These are phyloP conservation scores for Wallacemonas sp. DNA, from an alignment of 208 protist species.

Conservation along the genomic window DNA sequence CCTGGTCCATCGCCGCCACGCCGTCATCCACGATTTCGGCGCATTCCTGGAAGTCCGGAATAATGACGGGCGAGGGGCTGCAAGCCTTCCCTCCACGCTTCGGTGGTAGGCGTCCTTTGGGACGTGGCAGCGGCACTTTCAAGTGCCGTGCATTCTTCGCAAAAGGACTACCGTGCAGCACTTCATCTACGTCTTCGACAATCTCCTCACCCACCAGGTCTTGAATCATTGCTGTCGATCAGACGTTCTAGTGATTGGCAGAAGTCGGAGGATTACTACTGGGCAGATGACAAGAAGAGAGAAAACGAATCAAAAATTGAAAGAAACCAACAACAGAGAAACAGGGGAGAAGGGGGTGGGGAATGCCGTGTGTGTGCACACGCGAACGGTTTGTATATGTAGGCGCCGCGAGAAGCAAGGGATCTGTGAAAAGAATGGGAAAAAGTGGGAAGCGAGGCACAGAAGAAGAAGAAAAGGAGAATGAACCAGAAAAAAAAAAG, in stretches of 20 bases:
- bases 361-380: no score
- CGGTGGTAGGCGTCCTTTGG: slow-evolving; percentile 21
- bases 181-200: slow-evolving; percentile 39
- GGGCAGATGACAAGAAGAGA: background rate
- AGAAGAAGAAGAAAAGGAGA: slow-evolving; percentile 1
- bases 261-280: no score
- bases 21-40: slow-evolving; percentile 22
- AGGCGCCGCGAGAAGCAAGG: background rate
- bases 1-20: background rate
- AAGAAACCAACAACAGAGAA: background rate
- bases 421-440: background rate
- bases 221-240: slow-evolving; percentile 14
- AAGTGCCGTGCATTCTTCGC: slow-evolving; percentile 9
- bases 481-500: no score
- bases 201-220: slow-evolving; percentile 35
- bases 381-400: background rate
- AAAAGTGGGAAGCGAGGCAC: background rate
- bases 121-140: slow-evolving; percentile 1
- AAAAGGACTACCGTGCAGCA: slow-evolving; percentile 30
- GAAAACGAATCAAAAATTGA: slow-evolving; percentile 5
- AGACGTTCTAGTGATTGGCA: no score
- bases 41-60: slow-evolving; percentile 17
- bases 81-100: slow-evolving; percentile 12
- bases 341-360: no score
- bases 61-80: background rate